Percentiles rank a stretch among this genome's conserved stretches.
Evolutionary conservation across 257 asterid genomes (phyloP).

Genomic region (Plantago elongata): DNA sequence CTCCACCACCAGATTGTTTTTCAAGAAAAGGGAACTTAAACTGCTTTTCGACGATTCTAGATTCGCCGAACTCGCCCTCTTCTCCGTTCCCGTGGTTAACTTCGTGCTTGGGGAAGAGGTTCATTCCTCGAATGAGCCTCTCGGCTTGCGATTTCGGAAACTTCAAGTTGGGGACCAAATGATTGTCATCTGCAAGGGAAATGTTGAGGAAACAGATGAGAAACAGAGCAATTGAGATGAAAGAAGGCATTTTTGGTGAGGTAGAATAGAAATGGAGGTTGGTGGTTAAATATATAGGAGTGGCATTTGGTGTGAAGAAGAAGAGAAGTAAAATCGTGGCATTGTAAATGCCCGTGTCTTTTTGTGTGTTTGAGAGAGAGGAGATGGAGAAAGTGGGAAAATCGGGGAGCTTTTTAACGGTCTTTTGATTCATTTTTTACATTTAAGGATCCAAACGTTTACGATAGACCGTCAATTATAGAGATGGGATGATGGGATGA

Average conservation of each 20-base stretch:
- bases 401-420: constrained; percentile 2
- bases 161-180: constrained; percentile 6
- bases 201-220: neutral
- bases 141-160: constrained; percentile 18
- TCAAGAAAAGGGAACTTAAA: constrained; percentile 19
- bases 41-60: constrained; percentile 22
- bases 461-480: too few relatives aligned
- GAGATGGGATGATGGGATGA: too few relatives aligned
- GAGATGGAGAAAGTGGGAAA: neutral
- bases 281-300: neutral
- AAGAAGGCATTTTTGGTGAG: constrained; percentile 3
- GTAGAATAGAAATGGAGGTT: neutral
- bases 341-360: constrained; percentile 3
- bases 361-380: neutral
- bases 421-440: neutral
- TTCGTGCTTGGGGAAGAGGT: constrained; percentile 24
- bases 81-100: constrained; percentile 3
- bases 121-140: constrained; percentile 18
- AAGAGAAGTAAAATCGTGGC: too few relatives aligned
- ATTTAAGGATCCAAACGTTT: too few relatives aligned
- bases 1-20: constrained; percentile 9
- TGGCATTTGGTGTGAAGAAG: neutral
- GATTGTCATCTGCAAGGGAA: constrained; percentile 1
- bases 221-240: neutral
- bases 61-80: constrained; percentile 2